Evolutionary conservation across 768 basidiomycete genomes (phyloP).

Genomic region (Calvatia gigantea): DNA sequence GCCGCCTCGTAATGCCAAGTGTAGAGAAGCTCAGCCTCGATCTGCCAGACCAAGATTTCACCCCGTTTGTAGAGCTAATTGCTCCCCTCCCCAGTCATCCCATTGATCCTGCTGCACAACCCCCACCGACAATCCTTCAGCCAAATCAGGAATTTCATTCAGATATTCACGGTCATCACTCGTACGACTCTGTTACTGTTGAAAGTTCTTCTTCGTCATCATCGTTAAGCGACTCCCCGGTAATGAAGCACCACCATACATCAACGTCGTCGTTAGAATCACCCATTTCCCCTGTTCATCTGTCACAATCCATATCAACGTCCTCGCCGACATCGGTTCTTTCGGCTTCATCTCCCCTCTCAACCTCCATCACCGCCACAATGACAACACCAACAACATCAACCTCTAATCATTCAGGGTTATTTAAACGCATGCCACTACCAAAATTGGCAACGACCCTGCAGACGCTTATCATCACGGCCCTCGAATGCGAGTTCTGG

Average conservation of each 20-base stretch:
- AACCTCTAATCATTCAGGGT: constrained; percentile 3
- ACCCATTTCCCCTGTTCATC: too few species aligned
- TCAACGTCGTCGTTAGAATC: too few species aligned
- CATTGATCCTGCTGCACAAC: constrained; percentile 3
- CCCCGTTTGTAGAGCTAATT: constrained; percentile 39
- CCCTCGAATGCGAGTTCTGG: constrained; percentile 36
- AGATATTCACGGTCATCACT: background rate
- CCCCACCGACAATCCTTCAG: constrained; percentile 4
- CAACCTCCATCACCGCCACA: constrained; percentile 1
- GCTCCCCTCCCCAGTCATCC: constrained; percentile 18
- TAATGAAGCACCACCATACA: too few species aligned
- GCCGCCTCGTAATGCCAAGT: constrained; percentile 42
- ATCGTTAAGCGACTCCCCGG: too few species aligned
- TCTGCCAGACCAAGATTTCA: constrained; percentile 54
- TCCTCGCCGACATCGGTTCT: background rate
- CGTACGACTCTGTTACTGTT: background rate
- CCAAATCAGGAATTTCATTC: background rate
- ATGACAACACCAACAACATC: background rate
- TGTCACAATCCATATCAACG: too few species aligned
- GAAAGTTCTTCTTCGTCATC: background rate
- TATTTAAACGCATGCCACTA: constrained; percentile 1
- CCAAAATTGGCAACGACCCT: constrained; percentile 17
- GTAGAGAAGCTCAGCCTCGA: constrained; percentile 44
- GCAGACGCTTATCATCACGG: constrained; percentile 35
- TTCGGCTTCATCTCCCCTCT: background rate